Percentiles rank a stretch among this genome's conserved stretches.
phyloP scores from a whole-genome alignment of 345 rosid genomes.

The Psidium guajava region DNA sequence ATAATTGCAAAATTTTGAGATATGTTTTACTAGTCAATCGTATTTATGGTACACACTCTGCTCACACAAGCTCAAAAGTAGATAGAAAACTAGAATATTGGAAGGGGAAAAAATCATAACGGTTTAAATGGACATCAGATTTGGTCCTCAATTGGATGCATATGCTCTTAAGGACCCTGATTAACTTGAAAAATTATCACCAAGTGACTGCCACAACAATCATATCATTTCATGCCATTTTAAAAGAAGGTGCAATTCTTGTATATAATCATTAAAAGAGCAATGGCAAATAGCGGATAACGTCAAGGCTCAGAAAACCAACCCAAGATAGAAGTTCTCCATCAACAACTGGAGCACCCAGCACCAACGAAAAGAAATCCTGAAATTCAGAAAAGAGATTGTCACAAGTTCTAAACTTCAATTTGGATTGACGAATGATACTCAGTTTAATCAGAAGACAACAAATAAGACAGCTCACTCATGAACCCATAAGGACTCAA shows the following conservation, averaged over 20 bases:
- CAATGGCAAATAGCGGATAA: background rate
- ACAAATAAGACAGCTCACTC: background rate
- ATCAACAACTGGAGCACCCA: conserved; percentile 62
- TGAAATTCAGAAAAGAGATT: conserved; percentile 17
- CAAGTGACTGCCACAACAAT: background rate
- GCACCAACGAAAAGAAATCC: conserved; percentile 73
- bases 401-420: background rate
- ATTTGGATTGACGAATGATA: background rate
- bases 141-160: background rate
- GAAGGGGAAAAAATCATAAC: background rate
- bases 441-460: background rate
- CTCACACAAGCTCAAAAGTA: background rate
- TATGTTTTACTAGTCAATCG: background rate
- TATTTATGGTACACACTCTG: background rate
- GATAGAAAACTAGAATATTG: background rate
- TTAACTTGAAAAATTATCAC: background rate
- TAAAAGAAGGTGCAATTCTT: background rate
- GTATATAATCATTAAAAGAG: background rate
- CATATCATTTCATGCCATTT: background rate
- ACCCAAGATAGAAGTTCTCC: conserved; percentile 92
- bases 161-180: background rate
- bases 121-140: background rate
- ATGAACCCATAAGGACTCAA: background rate
- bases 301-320: conserved; percentile 5
- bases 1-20: background rate